Evolutionary conservation across 176 grass and related monocot species (phyloP).

Genomic region (Ensete glaucum): DNA sequence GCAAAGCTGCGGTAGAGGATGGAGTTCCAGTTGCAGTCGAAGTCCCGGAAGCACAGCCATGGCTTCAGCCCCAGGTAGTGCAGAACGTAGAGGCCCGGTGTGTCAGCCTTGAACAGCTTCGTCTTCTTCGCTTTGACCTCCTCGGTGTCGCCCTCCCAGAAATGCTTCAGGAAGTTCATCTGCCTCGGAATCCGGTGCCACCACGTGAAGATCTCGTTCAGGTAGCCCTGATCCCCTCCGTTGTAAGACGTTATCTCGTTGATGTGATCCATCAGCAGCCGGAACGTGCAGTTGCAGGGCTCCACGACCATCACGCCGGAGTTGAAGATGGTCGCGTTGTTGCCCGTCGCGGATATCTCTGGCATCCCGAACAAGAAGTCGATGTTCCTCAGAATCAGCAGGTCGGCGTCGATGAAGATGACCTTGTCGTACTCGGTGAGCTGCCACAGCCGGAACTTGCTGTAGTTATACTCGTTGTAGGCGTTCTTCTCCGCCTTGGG

Average conservation of each 20-base stretch:
- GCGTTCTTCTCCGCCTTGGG: slow-evolving; percentile 78
- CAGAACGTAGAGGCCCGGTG: slow-evolving; percentile 63
- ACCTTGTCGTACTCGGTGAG: slow-evolving; percentile 98
- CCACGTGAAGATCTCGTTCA: slow-evolving; percentile 98
- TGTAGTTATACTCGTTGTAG: slow-evolving; percentile 99
- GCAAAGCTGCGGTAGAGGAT: slow-evolving; percentile 64
- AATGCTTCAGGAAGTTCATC: slow-evolving; percentile 98
- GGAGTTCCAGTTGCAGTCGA: slow-evolving; percentile 89
- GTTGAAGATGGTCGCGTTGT: slow-evolving; percentile 88
- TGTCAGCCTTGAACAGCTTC: slow-evolving; percentile 52
- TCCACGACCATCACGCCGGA: slow-evolving; percentile 93
- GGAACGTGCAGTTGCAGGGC: slow-evolving; percentile 88
- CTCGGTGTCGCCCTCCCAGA: slow-evolving; percentile 91
- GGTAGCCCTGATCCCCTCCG: slow-evolving; percentile 81
- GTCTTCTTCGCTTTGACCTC: slow-evolving; percentile 72
- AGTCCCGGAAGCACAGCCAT: slow-evolving; percentile 88
- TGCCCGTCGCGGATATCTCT: slow-evolving; percentile 75
- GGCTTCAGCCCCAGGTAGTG: slow-evolving; percentile 79
- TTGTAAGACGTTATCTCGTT: slow-evolving; percentile 90
- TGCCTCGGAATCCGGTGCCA: slow-evolving; percentile 83
- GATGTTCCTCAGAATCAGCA: slow-evolving; percentile 76
- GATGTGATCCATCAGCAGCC: slow-evolving; percentile 82
- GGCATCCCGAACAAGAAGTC: slow-evolving; percentile 90
- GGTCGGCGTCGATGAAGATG: slow-evolving; percentile 91
- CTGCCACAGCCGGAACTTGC: slow-evolving; percentile 95